These are phyloP conservation scores for Verbascum thapsus DNA, from an alignment of 257 asterid genomes.

Conservation along the genomic window DNA sequence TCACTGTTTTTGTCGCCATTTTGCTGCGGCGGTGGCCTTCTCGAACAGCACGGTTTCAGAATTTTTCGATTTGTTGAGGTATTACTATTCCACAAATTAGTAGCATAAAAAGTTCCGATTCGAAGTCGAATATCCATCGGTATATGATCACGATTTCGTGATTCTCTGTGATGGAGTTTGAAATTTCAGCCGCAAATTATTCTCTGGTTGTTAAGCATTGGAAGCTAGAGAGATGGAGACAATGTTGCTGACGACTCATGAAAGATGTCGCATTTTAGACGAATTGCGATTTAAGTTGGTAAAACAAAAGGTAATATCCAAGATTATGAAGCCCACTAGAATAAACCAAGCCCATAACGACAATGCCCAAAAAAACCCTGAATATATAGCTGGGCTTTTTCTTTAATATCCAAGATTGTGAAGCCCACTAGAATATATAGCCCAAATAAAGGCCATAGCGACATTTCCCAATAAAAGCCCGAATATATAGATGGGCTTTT, in stretches of 20 bases:
- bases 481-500: too few relatives aligned
- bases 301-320: too few relatives aligned
- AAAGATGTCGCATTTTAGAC: not conserved
- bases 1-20: constrained; percentile 42
- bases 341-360: too few relatives aligned
- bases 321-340: too few relatives aligned
- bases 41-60: constrained; percentile 48
- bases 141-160: constrained; percentile 13
- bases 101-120: constrained; percentile 42
- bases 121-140: constrained; percentile 58
- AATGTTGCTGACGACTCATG: not conserved
- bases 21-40: constrained; percentile 46
- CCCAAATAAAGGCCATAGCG: too few relatives aligned
- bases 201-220: not conserved
- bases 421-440: too few relatives aligned
- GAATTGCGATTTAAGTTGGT: too few relatives aligned
- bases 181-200: constrained; percentile 40
- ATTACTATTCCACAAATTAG: constrained; percentile 23
- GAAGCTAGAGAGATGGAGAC: not conserved
- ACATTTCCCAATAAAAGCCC: too few relatives aligned
- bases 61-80: constrained; percentile 30
- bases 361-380: too few relatives aligned
- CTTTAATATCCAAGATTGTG: too few relatives aligned
- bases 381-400: too few relatives aligned
- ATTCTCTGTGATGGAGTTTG: constrained; percentile 18